phyloP scores from a whole-genome alignment of 805 yeast species.

The Hanseniaspora lachancei region DNA sequence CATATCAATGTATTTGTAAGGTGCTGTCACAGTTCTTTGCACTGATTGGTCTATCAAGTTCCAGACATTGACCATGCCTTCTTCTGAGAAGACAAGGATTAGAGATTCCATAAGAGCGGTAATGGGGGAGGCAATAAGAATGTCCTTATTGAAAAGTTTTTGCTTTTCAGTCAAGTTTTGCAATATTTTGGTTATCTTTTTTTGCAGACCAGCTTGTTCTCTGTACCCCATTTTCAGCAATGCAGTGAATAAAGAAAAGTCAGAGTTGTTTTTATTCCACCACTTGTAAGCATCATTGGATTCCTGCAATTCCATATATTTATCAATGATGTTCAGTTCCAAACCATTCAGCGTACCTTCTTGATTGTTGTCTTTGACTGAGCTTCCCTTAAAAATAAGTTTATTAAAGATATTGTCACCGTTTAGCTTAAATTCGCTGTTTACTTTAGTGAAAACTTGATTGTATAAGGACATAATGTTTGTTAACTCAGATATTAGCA shows the following conservation, averaged over 20 bases:
- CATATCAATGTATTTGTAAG: constrained; percentile 71
- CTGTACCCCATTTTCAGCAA: constrained; percentile 37
- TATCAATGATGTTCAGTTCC: constrained; percentile 47
- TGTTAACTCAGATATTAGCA: constrained; percentile 38
- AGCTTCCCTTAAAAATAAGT: constrained; percentile 20
- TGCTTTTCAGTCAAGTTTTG: constrained; percentile 38
- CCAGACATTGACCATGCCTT: constrained; percentile 35
- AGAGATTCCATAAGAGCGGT: constrained; percentile 42
- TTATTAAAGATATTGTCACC: constrained; percentile 26
- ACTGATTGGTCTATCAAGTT: constrained; percentile 61
- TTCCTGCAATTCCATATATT: constrained; percentile 49
- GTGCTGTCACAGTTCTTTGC: constrained; percentile 55
- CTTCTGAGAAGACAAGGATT: constrained; percentile 16
- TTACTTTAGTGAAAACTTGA: constrained; percentile 28
- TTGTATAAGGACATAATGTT: constrained; percentile 33
- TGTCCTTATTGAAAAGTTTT: constrained; percentile 38
- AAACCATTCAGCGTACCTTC: constrained; percentile 32
- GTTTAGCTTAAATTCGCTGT: constrained; percentile 24
- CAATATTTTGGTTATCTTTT: constrained; percentile 39
- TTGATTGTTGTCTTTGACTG: constrained; percentile 9
- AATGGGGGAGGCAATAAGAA: constrained; percentile 40
- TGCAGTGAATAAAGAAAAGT: constrained; percentile 53
- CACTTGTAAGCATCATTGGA: constrained; percentile 47
- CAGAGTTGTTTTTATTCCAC: constrained; percentile 51
- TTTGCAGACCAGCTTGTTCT: constrained; percentile 23